These are phyloP conservation scores for Rhexocercosporidium sp. DNA, from an alignment of 2,329 filamentous ascomycete genomes.

Conservation along the genomic window DNA sequence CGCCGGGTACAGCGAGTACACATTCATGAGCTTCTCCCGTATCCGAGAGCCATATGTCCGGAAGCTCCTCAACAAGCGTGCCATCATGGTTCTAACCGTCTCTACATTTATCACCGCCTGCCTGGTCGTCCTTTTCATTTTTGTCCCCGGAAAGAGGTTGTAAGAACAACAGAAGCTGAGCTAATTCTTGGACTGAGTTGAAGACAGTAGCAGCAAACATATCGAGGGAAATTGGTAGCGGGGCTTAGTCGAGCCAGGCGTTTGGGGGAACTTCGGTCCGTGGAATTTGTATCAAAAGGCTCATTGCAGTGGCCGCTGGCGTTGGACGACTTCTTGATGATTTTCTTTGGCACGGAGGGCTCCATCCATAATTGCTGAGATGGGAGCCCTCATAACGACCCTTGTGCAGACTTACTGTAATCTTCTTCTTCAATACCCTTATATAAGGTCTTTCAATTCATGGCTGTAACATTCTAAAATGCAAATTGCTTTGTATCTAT, in stretches of 20 bases:
- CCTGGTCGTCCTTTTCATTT: conserved; percentile 89
- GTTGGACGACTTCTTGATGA: conserved; percentile 7
- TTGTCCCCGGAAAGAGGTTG: conserved; percentile 87
- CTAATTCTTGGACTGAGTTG: not conserved
- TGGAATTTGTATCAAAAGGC: conserved; percentile 3
- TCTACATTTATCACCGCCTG: conserved; percentile 79
- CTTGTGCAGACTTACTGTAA: conserved; percentile 5
- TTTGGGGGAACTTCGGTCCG: not conserved
- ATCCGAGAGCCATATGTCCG: conserved; percentile 92
- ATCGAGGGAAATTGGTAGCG: not conserved
- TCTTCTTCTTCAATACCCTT: conserved; percentile 15
- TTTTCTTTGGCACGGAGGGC: not conserved
- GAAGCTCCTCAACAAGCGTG: conserved; percentile 81
- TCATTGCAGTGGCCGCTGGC: not conserved
- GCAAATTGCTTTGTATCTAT: conserved; percentile 13
- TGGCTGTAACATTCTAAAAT: conserved; percentile 7
- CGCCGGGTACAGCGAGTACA: conserved; percentile 93
- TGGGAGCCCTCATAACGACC: not conserved
- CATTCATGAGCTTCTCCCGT: conserved; percentile 86
- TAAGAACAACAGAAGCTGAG: conserved; percentile 45
- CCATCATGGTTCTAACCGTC: conserved; percentile 78
- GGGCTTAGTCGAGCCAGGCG: conserved; percentile 9
- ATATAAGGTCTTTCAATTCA: not conserved
- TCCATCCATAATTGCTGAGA: not conserved
- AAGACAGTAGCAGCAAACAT: not conserved